Conservation (phyloP, 768 basidiomycete species). For the Vishniacozyma victoriae region DNA sequence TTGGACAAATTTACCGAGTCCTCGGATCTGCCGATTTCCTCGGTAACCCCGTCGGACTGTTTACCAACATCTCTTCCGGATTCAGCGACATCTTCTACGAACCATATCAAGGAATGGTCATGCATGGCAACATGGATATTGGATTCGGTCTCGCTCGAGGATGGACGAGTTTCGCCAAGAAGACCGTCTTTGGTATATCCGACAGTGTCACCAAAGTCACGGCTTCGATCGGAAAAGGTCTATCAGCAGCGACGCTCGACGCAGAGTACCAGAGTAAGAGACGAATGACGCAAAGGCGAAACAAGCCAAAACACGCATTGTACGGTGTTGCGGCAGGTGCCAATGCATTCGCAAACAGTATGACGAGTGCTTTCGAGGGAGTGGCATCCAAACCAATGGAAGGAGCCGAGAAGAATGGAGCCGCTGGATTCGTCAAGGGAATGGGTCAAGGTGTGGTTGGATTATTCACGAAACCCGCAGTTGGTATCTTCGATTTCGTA, state of each 20-base stretch:
- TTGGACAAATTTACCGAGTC: constrained; percentile 90
- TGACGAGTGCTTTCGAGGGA: constrained; percentile 93
- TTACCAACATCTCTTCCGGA: constrained; percentile 96
- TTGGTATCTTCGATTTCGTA: constrained; percentile 92
- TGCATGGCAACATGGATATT: constrained; percentile 90
- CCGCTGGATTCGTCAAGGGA: constrained; percentile 94
- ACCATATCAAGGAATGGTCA: constrained; percentile 91
- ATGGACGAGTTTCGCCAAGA: constrained; percentile 96
- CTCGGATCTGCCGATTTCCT: constrained; percentile 94
- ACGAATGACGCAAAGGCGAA: constrained; percentile 80
- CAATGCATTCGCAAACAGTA: constrained; percentile 84
- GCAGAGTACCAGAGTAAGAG: constrained; percentile 87
- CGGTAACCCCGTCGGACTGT: constrained; percentile 76
- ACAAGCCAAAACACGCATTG: constrained; percentile 94
- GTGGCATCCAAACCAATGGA: constrained; percentile 94
- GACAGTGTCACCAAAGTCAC: constrained; percentile 98
- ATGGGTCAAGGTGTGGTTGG: constrained; percentile 82
- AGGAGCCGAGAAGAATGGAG: constrained; percentile 90
- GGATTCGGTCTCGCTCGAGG: constrained; percentile 95
- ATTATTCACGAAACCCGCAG: constrained; percentile 92
- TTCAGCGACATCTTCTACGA: constrained; percentile 98
- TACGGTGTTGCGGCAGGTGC: constrained; percentile 96
- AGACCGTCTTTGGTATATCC: constrained; percentile 92
- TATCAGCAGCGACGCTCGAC: constrained; percentile 95
- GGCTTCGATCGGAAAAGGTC: constrained; percentile 91